Conservation (phyloP, 2,329 filamentous ascomycete genomes). For the Penicillium sp. region DNA sequence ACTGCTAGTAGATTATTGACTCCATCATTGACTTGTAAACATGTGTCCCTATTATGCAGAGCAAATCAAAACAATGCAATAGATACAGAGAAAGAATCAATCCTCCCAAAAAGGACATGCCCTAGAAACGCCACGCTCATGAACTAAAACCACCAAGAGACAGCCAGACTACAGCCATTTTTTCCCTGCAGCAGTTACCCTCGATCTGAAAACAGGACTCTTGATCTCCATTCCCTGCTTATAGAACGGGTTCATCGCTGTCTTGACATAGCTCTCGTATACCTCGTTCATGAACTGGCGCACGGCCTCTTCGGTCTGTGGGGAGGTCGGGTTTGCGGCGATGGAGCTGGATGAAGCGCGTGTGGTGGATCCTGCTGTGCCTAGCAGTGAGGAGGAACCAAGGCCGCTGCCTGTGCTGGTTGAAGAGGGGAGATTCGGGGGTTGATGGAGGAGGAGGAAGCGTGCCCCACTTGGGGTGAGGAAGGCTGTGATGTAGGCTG, state of each 20-base stretch:
- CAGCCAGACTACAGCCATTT: constrained; percentile 70
- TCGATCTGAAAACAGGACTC: constrained; percentile 79
- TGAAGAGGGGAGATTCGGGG: constrained; percentile 51
- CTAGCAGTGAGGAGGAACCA: constrained; percentile 31
- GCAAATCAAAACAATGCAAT: not conserved
- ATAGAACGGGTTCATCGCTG: constrained; percentile 97
- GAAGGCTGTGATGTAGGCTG: constrained; percentile 92
- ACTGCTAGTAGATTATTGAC: not conserved
- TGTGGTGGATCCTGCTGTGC: constrained; percentile 29
- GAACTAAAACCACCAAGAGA: constrained; percentile 5
- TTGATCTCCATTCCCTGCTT: constrained; percentile 76
- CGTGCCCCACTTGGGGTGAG: constrained; percentile 89
- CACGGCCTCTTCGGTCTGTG: constrained; percentile 92
- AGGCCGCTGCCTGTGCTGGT: constrained; percentile 15
- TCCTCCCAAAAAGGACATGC: constrained; percentile 4
- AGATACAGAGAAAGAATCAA: constrained; percentile 1
- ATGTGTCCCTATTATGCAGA: not conserved
- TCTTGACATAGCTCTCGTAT: constrained; percentile 96
- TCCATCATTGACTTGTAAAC: not conserved
- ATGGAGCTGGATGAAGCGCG: constrained; percentile 65
- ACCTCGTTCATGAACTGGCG: constrained; percentile 92
- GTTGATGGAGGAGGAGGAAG: constrained; percentile 90
- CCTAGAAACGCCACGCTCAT: constrained; percentile 26
- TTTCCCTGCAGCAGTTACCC: constrained; percentile 82
- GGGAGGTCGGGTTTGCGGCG: constrained; percentile 78